phyloP scores from a whole-genome alignment of 768 basidiomycete genomes.

The Xerocomus brunneocitrinus region DNA sequence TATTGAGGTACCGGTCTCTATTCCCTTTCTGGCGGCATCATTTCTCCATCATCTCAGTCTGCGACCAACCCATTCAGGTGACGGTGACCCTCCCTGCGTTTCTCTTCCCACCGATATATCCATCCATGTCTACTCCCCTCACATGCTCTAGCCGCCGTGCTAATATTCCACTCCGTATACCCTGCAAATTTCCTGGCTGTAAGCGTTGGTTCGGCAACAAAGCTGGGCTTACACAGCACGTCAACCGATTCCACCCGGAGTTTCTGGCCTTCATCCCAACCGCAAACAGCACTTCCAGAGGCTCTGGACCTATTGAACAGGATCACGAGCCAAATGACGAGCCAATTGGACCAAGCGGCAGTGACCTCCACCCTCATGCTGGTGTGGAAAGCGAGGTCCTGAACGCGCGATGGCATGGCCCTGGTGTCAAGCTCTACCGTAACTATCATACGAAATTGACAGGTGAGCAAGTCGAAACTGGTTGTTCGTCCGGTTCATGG shows the following conservation, averaged over 20 bases:
- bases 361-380: background rate
- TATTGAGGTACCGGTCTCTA: too few relatives aligned
- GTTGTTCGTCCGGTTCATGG: background rate
- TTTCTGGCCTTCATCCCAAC: background rate
- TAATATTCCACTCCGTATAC: background rate
- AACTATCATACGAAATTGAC: constrained; percentile 6
- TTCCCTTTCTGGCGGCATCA: too few relatives aligned
- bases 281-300: too few relatives aligned
- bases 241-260: background rate
- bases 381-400: background rate
- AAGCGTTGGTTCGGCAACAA: background rate
- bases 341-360: background rate
- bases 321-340: background rate
- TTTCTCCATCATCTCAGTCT: too few relatives aligned
- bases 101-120: too few relatives aligned
- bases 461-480: background rate
- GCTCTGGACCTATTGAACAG: too few relatives aligned
- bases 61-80: too few relatives aligned
- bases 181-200: background rate
- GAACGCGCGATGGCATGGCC: background rate
- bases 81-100: too few relatives aligned
- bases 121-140: background rate
- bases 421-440: background rate
- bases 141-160: background rate
- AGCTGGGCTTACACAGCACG: background rate